Conservation (phyloP, 306 rosid species). For the Crotalaria pallida region DNA sequence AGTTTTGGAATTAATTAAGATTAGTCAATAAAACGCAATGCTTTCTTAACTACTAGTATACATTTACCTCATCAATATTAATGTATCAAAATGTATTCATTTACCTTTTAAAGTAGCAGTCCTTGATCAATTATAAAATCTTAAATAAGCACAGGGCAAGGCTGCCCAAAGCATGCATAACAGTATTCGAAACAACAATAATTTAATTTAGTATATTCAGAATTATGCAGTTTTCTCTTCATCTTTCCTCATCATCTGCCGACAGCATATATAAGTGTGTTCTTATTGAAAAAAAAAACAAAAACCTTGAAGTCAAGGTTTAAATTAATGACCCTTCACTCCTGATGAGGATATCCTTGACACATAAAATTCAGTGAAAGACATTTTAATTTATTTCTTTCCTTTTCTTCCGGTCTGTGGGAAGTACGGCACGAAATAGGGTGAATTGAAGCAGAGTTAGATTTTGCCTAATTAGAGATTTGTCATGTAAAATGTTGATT, state of each 20-base stretch:
- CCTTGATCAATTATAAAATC: background rate
- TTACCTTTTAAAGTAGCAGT: background rate
- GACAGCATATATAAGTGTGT: background rate
- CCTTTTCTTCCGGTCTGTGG: no score
- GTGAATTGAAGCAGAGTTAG: no score
- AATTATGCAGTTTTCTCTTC: background rate
- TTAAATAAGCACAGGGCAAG: background rate
- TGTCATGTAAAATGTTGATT: no score
- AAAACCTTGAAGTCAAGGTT: background rate
- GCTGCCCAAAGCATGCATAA: background rate
- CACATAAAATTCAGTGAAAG: background rate
- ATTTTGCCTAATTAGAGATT: no score
- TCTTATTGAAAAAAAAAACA: no score
- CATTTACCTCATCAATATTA: no score
- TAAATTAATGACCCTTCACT: background rate
- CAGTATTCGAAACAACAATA: background rate
- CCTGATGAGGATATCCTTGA: background rate
- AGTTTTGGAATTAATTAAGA: no score
- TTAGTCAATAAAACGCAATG: no score
- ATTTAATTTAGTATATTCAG: background rate
- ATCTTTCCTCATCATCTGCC: background rate
- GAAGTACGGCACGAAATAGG: no score
- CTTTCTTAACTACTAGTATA: no score
- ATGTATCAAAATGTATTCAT: no score
- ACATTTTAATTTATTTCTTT: no score